phyloP scores from a whole-genome alignment of 1,139 yeast genomes.

The Scheffersomyces titani region DNA sequence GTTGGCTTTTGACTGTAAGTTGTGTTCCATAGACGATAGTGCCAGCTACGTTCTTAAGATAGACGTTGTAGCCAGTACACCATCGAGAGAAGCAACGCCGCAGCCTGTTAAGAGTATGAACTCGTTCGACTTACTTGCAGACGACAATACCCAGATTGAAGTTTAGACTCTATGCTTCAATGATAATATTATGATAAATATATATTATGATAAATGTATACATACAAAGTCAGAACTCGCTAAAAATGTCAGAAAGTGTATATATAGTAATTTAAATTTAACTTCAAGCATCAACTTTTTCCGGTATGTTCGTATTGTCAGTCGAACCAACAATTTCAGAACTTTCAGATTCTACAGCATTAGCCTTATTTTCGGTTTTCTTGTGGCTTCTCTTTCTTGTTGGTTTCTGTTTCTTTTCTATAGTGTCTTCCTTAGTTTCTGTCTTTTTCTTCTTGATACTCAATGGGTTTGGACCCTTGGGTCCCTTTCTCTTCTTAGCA shows the following conservation, averaged over 20 bases:
- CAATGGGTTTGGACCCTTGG: conserved; percentile 79
- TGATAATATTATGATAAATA: not conserved
- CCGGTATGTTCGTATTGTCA: no score
- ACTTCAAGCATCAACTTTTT: no score
- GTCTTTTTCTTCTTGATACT: conserved; percentile 72
- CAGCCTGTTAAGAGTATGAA: not conserved
- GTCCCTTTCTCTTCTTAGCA: conserved; percentile 61
- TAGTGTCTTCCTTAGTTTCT: conserved; percentile 3
- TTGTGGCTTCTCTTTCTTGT: conserved; percentile 43
- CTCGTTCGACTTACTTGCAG: not conserved
- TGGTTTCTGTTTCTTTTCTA: conserved; percentile 12
- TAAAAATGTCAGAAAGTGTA: not conserved
- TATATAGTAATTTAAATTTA: not conserved
- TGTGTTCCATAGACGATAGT: conserved; percentile 42
- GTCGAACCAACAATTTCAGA: not conserved
- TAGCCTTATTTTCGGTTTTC: conserved; percentile 12
- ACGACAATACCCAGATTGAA: not conserved
- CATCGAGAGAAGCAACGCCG: not conserved
- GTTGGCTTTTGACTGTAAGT: conserved; percentile 51
- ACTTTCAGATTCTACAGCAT: conserved; percentile 9
- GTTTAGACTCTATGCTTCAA: not conserved
- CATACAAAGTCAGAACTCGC: not conserved
- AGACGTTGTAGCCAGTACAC: conserved; percentile 17
- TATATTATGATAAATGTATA: not conserved
- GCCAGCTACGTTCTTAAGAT: conserved; percentile 34